Evolutionary conservation across 208 protist genomes (phyloP), one percentile per base, ranked within the genome.

Genomic region (Trypanosoma avium): DNA sequence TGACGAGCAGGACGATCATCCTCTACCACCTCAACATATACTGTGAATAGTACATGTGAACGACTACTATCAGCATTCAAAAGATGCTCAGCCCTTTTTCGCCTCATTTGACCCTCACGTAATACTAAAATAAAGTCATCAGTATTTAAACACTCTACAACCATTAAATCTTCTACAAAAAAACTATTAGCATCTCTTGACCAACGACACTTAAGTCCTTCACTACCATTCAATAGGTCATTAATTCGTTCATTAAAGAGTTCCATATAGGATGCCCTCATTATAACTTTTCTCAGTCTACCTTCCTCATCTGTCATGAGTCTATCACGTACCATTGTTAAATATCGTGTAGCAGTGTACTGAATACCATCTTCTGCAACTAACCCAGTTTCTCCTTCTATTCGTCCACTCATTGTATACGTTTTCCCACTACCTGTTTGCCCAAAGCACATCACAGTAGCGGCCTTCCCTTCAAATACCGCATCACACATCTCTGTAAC

Each of bases 361-460:
- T 89, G 82, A 64, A 93, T 60, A 10, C 89, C 89, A 36, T 86
- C 79, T 72, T 92, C 81, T 19, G 72, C 58, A 0, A 80, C 72
- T 19, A 84, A 24, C 0, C 43, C 62, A 35, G 0, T 63, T 10
- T 63, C 50, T 27, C 30, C 33, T 29, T 86, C 64, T 9, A 72
- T 79, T 21, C 45, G 53, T 4, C 92, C 92, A 50, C 81, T 90
- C 71, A 97, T 81, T 15, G 92, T 95, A 73, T 82, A 92, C 3
- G 92, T 95, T 67, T 97, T 97, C 12, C 92, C 92, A 32, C 87
- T 93, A 47, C 90, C 90, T 13, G 88, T 95, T 69, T 94, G 84
- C 13, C 93, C 93, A 78, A 94, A 97, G 63, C 86, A 92, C 29
- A 97, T 75, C 5, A 97, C 62, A 7, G 93, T 94, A 21, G 89